phyloP scores from a whole-genome alignment of 495 filamentous ascomycete species.

The Tuber magnatum region DNA sequence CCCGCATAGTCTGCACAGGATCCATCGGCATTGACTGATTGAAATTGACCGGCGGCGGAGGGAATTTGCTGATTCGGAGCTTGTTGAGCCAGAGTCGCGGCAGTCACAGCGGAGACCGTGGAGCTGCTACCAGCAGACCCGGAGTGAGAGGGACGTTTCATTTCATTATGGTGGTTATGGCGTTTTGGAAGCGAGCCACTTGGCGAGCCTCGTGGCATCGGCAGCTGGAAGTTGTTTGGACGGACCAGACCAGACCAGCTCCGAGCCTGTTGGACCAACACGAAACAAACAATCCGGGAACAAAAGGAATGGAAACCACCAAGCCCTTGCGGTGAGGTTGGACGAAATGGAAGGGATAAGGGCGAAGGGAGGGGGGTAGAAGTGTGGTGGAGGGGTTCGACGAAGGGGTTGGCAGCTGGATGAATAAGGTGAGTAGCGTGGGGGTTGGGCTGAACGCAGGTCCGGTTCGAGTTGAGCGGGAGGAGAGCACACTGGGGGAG shows the following conservation, averaged over 20 bases:
- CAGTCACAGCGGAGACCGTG: constrained; percentile 8
- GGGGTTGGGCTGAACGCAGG: background rate
- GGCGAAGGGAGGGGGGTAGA: background rate
- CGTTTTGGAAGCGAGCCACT: constrained; percentile 40
- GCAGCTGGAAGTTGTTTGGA: constrained; percentile 38
- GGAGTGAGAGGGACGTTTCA: constrained; percentile 36
- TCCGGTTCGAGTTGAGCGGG: background rate
- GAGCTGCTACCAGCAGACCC: constrained; percentile 31
- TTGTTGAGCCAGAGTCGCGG: constrained; percentile 15
- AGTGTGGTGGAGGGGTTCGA: background rate
- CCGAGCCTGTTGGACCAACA: constrained; percentile 37
- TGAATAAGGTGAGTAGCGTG: background rate
- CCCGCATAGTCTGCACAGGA: constrained; percentile 22
- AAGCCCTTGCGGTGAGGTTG: background rate
- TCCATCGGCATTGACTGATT: constrained; percentile 24
- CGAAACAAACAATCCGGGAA: constrained; percentile 18
- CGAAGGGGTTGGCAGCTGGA: constrained; percentile 2
- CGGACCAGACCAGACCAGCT: constrained; percentile 36
- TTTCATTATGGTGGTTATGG: constrained; percentile 33
- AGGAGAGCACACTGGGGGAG: background rate
- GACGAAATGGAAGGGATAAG: background rate
- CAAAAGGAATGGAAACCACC: background rate
- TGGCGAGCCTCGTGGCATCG: constrained; percentile 41
- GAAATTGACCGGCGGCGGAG: constrained; percentile 31
- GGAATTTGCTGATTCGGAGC: constrained; percentile 26